Conservation (phyloP, 1,139 yeast genomes). For the Saccharomycopsis crataegensis region DNA sequence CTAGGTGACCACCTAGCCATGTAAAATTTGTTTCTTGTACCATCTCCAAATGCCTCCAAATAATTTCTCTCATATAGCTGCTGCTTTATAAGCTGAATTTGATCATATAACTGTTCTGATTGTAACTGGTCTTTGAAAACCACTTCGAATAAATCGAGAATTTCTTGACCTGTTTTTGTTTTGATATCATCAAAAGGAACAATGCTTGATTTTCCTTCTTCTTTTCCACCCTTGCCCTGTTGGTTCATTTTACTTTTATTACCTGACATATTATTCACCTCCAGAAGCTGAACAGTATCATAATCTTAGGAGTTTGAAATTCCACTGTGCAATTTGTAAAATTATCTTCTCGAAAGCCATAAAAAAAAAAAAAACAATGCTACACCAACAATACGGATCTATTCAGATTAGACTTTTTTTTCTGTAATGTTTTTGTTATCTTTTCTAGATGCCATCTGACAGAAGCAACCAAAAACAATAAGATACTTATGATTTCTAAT, state of each 20-base stretch:
- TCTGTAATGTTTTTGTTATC: too few relatives aligned
- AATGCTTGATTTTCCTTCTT: not conserved
- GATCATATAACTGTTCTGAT: constrained; percentile 29
- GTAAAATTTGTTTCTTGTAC: constrained; percentile 64
- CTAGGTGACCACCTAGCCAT: constrained; percentile 85
- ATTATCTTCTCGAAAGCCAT: not conserved
- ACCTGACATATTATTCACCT: too few relatives aligned
- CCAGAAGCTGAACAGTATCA: too few relatives aligned
- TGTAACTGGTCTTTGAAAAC: constrained; percentile 41
- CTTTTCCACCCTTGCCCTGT: too few relatives aligned
- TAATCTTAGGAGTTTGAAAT: too few relatives aligned
- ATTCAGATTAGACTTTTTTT: not conserved
- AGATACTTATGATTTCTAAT: too few relatives aligned
- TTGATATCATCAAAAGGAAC: constrained; percentile 1
- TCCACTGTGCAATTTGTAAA: not conserved
- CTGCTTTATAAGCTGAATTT: constrained; percentile 64
- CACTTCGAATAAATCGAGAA: constrained; percentile 42
- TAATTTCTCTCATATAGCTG: constrained; percentile 66
- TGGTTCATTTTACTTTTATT: too few relatives aligned
- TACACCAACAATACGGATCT: not conserved
- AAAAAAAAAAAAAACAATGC: not conserved
- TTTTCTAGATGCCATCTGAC: too few relatives aligned
- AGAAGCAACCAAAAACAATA: too few relatives aligned
- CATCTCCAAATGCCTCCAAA: constrained; percentile 55
- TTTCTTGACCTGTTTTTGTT: constrained; percentile 31